A percentile compares a stretch with the other conserved stretches of the same genome.
Evolutionary conservation across 495 filamentous ascomycete genomes (phyloP).

Genomic region (Elaphomyces granulatus): DNA sequence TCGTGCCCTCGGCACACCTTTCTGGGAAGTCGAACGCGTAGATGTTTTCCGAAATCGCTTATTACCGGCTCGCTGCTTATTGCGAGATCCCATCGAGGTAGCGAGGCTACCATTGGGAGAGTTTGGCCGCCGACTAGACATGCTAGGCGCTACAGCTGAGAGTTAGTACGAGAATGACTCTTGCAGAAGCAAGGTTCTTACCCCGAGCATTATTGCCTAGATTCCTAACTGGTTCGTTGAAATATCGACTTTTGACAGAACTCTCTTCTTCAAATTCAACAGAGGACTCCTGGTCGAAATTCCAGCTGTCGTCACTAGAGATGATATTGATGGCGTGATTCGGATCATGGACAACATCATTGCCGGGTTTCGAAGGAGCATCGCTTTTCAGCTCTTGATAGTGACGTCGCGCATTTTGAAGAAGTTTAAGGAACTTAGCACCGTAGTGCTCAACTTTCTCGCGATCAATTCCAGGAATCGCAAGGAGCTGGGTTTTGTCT

Average conservation of each 20-base stretch:
- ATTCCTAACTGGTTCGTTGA: conserved; percentile 15
- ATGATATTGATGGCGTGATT: conserved; percentile 53
- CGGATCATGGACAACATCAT: conserved; percentile 36
- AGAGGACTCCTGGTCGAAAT: no score
- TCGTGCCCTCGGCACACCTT: conserved; percentile 15
- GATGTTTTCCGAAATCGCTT: no score
- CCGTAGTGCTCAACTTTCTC: conserved; percentile 63
- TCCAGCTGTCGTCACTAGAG: conserved; percentile 43
- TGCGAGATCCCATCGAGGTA: conserved; percentile 10
- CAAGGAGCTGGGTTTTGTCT: conserved; percentile 41
- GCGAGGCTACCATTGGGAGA: conserved; percentile 14
- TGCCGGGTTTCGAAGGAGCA: conserved; percentile 23
- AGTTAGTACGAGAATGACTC: not conserved
- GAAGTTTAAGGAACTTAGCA: conserved; percentile 46
- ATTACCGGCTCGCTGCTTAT: conserved; percentile 13
- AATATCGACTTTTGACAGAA: conserved; percentile 33
- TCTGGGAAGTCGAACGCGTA: no score
- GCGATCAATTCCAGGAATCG: conserved; percentile 52
- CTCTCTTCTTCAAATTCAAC: no score
- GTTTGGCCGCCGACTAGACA: not conserved
- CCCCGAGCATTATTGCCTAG: not conserved
- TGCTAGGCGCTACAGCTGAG: not conserved
- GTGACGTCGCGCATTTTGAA: conserved; percentile 37
- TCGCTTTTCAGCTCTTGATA: conserved; percentile 46
- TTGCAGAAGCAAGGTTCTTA: not conserved